Base-by-base conservation (phyloP, 2,329 filamentous ascomycete genomes). In the Aspergillus udagawae region DNA sequence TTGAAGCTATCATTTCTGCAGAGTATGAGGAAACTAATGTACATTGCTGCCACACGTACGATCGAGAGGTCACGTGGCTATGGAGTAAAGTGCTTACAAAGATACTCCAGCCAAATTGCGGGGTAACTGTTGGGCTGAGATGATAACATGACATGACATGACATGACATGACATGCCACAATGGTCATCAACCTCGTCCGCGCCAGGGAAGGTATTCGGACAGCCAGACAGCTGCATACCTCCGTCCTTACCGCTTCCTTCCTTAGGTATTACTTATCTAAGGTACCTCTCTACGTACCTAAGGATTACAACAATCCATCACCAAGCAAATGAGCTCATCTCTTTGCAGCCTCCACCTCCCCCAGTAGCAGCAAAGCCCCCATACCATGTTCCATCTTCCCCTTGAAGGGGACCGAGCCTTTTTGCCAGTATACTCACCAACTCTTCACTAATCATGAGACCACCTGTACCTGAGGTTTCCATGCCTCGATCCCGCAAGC, bases 401-500 rank as follows among this genome's bases (percentile, higher is more conserved):
- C 44, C 44, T 23, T 44, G 4, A 12, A 47, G 44, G 44, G 44
- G 21, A 47, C 25, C 21, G 10, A 47, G 20, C 21, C 23, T 21
- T 7, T 6, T 17, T 27, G 12, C 23, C 20, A 25, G 12, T 47
- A 47, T 23, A 47, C 10, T 23, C 44, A 51, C 45, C 52, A 48
- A 32, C 55, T 60, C 59, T 38, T 53, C 56, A 28, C 58, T 53
- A 61, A 71, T 61, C 44, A 77, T 77, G 75, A 71, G 74, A 57
- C 73, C 71, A 38, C 64, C 69, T 32, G 68, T 70, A 50, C 67
- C 73, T 21, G 70, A 78, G 59, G 57, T 71, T 54, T 54, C 63
- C 57, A 53, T 58, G 56, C 63, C 70, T 60, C 69, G 63, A 58
- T 67, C 67, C 64, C 74, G 68, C 63, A 78, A 75, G 63, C 60